Evolutionary conservation across 768 basidiomycete genomes (phyloP).

Genomic region (Kwoniella sp.): DNA sequence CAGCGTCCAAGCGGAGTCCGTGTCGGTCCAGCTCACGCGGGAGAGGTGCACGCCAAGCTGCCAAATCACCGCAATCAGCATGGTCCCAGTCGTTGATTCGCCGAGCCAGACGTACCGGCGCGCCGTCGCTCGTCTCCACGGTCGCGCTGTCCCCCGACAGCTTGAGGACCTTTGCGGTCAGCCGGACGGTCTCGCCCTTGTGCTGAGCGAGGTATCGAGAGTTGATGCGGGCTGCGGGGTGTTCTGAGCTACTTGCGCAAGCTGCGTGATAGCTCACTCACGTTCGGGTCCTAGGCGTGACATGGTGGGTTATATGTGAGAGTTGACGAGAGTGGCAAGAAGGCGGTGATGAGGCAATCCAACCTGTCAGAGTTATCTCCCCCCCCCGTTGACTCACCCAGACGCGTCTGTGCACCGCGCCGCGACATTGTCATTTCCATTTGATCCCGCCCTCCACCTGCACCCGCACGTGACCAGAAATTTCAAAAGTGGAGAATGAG

Average conservation of each 20-base stretch:
- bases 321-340: not conserved
- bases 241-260: not conserved
- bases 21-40: slow-evolving; percentile 19
- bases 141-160: slow-evolving; percentile 57
- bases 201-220: slow-evolving; percentile 58
- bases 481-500: slow-evolving; percentile 5
- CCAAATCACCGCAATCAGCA: not conserved
- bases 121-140: slow-evolving; percentile 66
- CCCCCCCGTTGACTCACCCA: not conserved
- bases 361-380: not conserved
- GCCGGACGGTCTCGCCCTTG: slow-evolving; percentile 58
- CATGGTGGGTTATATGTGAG: slow-evolving; percentile 13
- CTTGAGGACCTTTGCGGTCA: slow-evolving; percentile 62
- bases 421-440: not conserved
- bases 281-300: slow-evolving; percentile 36
- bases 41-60: slow-evolving; percentile 36
- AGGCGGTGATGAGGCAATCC: not conserved
- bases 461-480: slow-evolving; percentile 1
- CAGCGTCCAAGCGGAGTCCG: not conserved
- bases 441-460: not conserved
- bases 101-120: slow-evolving; percentile 52
- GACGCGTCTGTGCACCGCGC: not conserved
- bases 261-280: slow-evolving; percentile 5
- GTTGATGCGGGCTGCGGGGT: slow-evolving; percentile 58
- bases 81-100: not conserved